Percentiles rank a stretch among this genome's conserved stretches.
Conservation (phyloP, 2,329 filamentous ascomycete genomes). For the Claviceps sorghi region DNA sequence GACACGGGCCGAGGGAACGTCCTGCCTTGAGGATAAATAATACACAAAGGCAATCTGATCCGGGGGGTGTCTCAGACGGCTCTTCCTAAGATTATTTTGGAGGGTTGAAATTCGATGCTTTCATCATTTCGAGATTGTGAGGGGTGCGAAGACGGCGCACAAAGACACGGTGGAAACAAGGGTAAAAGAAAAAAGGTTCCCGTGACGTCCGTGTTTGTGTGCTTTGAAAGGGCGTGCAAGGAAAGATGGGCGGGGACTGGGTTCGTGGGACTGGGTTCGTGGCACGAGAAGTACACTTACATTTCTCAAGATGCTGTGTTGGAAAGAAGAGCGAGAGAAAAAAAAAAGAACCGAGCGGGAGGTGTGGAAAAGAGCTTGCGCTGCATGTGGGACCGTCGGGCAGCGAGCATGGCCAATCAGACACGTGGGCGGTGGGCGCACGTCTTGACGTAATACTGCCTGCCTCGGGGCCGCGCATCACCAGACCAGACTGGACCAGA, state of each 20-base stretch:
- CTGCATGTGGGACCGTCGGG: background rate
- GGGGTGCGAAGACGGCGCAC: background rate
- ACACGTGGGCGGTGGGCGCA: background rate
- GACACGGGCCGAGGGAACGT: slow-evolving; percentile 9
- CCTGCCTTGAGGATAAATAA: slow-evolving; percentile 1
- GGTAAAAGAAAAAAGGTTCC: too few species aligned
- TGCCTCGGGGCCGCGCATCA: background rate
- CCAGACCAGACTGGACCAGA: background rate
- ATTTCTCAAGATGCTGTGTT: background rate
- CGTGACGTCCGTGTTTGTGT: background rate
- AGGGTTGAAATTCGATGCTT: slow-evolving; percentile 22
- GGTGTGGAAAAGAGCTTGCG: background rate
- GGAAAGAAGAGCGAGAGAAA: background rate
- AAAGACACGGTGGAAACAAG: background rate
- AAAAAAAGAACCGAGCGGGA: too few species aligned
- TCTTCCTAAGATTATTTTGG: slow-evolving; percentile 27
- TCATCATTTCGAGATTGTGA: slow-evolving; percentile 23
- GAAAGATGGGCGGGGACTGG: background rate
- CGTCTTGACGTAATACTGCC: background rate
- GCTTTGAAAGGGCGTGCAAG: background rate
- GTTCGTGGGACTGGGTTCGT: too few species aligned
- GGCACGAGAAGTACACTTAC: background rate
- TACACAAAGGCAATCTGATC: slow-evolving; percentile 4
- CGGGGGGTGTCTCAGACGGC: slow-evolving; percentile 29
- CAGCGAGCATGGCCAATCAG: background rate